Conservation (phyloP, 2,329 filamentous ascomycete genomes). For the Neonectria neomacrospora region DNA sequence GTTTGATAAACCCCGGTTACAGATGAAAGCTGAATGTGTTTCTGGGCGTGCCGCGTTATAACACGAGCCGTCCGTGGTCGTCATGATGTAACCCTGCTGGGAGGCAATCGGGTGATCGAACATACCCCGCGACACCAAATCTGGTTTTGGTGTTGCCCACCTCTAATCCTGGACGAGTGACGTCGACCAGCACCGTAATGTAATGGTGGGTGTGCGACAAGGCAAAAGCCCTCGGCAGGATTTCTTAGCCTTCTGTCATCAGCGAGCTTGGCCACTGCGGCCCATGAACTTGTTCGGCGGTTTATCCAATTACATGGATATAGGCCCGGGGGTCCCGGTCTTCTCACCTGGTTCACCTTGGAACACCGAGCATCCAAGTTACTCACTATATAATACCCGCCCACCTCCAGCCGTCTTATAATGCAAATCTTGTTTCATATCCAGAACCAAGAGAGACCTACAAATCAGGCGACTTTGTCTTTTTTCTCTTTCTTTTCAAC, state of each 20-base stretch:
- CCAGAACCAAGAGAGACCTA: not conserved
- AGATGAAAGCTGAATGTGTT: constrained; percentile 8
- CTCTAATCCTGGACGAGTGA: constrained; percentile 39
- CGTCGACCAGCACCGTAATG: constrained; percentile 34
- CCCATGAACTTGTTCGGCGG: not conserved
- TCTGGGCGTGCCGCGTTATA: constrained; percentile 14
- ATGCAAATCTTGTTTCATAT: not conserved
- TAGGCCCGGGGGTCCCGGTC: not conserved
- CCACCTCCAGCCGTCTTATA: not conserved
- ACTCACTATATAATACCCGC: not conserved
- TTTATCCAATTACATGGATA: not conserved
- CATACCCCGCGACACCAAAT: constrained; percentile 39
- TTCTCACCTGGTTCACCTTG: not conserved
- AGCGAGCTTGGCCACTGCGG: not conserved
- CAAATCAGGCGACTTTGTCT: not conserved
- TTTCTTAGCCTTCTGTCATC: not conserved
- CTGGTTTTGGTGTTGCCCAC: constrained; percentile 29
- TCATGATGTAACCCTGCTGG: constrained; percentile 39
- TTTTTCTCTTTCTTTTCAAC: not conserved
- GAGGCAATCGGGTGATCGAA: constrained; percentile 37
- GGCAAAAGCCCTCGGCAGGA: not conserved
- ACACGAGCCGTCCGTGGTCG: constrained; percentile 26
- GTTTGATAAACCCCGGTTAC: not conserved
- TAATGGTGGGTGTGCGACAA: constrained; percentile 1
- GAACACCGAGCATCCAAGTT: not conserved